Percentiles rank a stretch among this genome's conserved stretches.
Conservation (phyloP, 352 stramenopile species). For the Thalassiosira mediterranea region DNA sequence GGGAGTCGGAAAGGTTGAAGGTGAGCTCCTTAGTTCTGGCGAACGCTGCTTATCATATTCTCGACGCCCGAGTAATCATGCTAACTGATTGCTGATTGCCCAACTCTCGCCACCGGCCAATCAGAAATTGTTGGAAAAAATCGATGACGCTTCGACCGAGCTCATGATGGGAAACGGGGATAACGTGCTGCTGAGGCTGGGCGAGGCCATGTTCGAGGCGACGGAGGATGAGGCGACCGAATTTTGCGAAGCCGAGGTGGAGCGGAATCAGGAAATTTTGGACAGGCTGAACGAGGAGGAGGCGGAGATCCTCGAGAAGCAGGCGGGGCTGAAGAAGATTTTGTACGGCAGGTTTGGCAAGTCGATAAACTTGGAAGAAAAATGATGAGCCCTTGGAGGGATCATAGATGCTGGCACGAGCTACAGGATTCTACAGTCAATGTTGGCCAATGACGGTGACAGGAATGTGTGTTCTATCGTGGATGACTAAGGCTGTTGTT, state of each 20-base stretch:
- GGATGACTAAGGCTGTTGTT: no score
- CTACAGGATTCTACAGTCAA: neutral
- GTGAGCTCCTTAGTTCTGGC: conserved; percentile 49
- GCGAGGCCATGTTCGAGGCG: conserved; percentile 94
- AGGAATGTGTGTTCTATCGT: no score
- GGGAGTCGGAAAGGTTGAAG: conserved; percentile 90
- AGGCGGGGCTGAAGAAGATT: conserved; percentile 91
- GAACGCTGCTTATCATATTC: neutral
- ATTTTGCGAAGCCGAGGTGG: conserved; percentile 90
- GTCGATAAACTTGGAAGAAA: conserved; percentile 95
- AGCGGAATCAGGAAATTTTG: conserved; percentile 85
- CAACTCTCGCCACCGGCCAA: neutral
- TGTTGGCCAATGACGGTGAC: neutral
- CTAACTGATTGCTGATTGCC: neutral
- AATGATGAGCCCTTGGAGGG: conserved; percentile 35
- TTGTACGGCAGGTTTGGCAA: conserved; percentile 95
- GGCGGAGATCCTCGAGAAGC: conserved; percentile 88
- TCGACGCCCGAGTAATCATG: neutral
- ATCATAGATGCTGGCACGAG: neutral
- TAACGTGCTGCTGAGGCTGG: conserved; percentile 86
- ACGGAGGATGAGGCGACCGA: conserved; percentile 93
- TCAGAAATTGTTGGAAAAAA: conserved; percentile 92
- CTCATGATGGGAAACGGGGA: conserved; percentile 92
- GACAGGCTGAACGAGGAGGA: conserved; percentile 88
- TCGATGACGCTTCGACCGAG: conserved; percentile 96